Base-by-base conservation (phyloP, 176 grass and related monocot genomes). In the Oryza punctata region DNA sequence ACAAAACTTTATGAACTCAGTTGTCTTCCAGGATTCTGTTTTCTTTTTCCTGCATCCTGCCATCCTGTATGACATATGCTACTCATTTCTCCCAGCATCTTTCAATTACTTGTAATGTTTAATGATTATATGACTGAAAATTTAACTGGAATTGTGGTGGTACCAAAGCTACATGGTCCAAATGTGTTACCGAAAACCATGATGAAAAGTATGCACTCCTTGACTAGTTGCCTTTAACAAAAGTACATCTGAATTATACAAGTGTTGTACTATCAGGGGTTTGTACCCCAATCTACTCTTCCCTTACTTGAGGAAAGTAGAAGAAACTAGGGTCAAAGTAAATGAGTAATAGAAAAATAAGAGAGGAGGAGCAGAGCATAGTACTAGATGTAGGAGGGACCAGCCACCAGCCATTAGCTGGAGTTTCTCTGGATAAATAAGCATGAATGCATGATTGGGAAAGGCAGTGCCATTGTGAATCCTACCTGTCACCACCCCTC, bases 401-500 rank as follows among this genome's bases (percentile, higher is more conserved):
- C 74, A 28, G 37, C 8, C 63, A 87, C 84, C 74, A 28, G 47
- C 8, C 65, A 50, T 87, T 87, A 75, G 84, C 84, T 90, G 89
- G 80, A 83, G 3, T 87, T 84, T 83, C 75, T 38, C 50, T 75
- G 80, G 75, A 87, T 87, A 90, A 79, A 52, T 78, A 23, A 75
- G 69, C 68, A 75, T 85, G 54, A 86, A 85, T 82, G 66, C 59
- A 89, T 90, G 84, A 86, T 83, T 84, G 79, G 50, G 80, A 79
- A 75, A 87, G 72, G 41, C 29, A 25, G 44, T 76, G 72, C 23
- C 65, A 87, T 76, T 79, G 63, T 63, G 49, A 83, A 50, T 80
- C 69, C 80, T 84, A 77, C 30, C 89, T 90, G 80, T 90, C 84
- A 79, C 59, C 84, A 87, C 72, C 52, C 52, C 70, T 67, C 40